Evolutionary conservation across 2,329 filamentous ascomycete genomes (phyloP).

Genomic region (Periglandula ipomoeae): DNA sequence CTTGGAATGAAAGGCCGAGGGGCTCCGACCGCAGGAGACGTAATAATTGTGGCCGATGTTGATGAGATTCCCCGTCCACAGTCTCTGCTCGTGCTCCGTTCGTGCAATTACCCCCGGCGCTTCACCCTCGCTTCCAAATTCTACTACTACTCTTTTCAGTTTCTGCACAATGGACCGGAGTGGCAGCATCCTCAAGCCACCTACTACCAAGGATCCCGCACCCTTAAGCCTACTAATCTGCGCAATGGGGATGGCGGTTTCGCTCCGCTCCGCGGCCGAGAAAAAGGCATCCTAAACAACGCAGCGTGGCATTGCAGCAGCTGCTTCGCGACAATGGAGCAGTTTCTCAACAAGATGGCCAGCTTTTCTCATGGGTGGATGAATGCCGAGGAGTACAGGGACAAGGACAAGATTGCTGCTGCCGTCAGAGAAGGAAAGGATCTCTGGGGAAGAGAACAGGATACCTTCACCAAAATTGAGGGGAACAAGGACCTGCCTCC

Average conservation of each 20-base stretch:
- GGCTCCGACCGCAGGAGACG: conserved; percentile 39
- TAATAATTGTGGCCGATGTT: conserved; percentile 50
- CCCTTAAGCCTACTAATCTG: conserved; percentile 44
- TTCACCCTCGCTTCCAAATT: conserved; percentile 42
- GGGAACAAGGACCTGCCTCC: conserved; percentile 46
- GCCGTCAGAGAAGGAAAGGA: conserved; percentile 43
- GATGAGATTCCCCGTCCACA: conserved; percentile 50
- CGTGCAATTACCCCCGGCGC: conserved; percentile 42
- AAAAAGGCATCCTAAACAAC: conserved; percentile 36
- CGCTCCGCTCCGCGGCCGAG: conserved; percentile 27
- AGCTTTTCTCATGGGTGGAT: conserved; percentile 46
- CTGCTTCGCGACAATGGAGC: conserved; percentile 47
- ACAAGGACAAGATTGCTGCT: conserved; percentile 38
- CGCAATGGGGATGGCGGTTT: conserved; percentile 37
- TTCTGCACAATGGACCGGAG: conserved; percentile 27
- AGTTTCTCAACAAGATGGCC: conserved; percentile 46
- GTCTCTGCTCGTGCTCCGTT: conserved; percentile 37
- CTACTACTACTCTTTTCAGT: conserved; percentile 52
- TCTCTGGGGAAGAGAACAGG: conserved; percentile 40
- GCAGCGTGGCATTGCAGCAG: conserved; percentile 54
- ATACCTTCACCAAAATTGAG: conserved; percentile 39
- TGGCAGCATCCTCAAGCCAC: conserved; percentile 55
- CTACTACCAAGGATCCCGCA: conserved; percentile 34
- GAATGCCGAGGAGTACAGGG: conserved; percentile 39
- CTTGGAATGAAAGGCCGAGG: conserved; percentile 32